Base-by-base conservation (phyloP, 106 monocot genomes). In the Iris macrosiphon region DNA sequence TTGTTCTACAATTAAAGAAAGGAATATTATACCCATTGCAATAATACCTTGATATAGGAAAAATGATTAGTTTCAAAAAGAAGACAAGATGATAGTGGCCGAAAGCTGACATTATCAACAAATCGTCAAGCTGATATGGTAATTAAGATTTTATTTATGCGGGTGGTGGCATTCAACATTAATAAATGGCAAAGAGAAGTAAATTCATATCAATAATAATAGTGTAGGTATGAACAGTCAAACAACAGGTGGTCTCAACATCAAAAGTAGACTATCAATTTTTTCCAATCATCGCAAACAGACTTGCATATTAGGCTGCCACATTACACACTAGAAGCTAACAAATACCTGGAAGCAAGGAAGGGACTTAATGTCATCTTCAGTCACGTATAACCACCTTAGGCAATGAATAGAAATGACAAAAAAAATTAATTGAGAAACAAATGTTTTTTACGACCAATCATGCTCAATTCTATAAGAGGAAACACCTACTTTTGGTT, bases 1-100 rank as follows among this genome's bases (percentile, higher is more conserved):
- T 87, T 78, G 63, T 87, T 82, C 87, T 87, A 66, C 42, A 38
- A 45, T 25, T 47, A n/a, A 46, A 37, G 37, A 49, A 16, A 54
- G 34, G 10, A 6, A 35, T 35, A 35, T 35, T 35, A 4, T 6
- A 10, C 34, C 10, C 10, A 4, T 35, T 6, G 4, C 34, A 10
- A 6, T 35, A 10, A 4, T 10, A 35, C 7, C 10, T 35, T 35
- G 10, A 10, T 35, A 35, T 35, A 35, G 34, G 7, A 35, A 35
- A 35, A 35, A 35, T 6, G 7, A 6, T 4, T 35, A 35, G 15
- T 7, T n/a, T 46, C 20, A 7, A 45, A 3, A 50, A 12, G 29
- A 27, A 50, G n/a, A 7, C 13, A 29, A 29, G 29, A 28, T 29
- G 29, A 50, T 14, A 4, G 26, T n/a, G 9, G 29, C 3, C 29